A percentile compares a stretch with the other conserved stretches of the same genome.
These are phyloP conservation scores for Myxozyma geophila DNA, from an alignment of 805 yeast genomes.

Conservation along the genomic window DNA sequence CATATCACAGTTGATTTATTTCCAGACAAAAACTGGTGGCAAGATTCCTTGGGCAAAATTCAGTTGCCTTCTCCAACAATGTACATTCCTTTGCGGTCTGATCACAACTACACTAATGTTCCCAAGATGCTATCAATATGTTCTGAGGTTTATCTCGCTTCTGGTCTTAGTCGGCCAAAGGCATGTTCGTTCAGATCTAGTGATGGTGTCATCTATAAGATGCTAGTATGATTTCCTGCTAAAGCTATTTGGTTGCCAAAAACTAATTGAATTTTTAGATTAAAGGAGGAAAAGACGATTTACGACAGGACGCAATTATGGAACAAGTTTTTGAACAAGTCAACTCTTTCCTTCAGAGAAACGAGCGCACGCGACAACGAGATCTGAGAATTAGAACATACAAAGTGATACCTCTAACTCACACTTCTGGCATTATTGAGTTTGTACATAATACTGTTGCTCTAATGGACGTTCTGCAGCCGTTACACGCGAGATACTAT, in stretches of 20 bases:
- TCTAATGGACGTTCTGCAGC: conserved; percentile 66
- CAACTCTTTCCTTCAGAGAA: conserved; percentile 62
- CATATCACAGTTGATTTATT: conserved; percentile 31
- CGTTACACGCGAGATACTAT: conserved; percentile 57
- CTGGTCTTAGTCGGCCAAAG: conserved; percentile 90
- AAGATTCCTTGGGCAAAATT: conserved; percentile 50
- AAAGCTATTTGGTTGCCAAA: neutral
- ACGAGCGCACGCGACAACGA: conserved; percentile 62
- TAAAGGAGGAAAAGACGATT: conserved; percentile 88
- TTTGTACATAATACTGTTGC: conserved; percentile 81
- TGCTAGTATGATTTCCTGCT: conserved; percentile 52
- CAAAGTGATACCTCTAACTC: conserved; percentile 87
- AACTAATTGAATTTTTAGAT: conserved; percentile 17
- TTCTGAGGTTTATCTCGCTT: conserved; percentile 62
- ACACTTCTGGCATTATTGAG: conserved; percentile 84
- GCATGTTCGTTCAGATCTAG: conserved; percentile 61
- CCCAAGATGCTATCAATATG: conserved; percentile 56
- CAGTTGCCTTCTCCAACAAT: conserved; percentile 72
- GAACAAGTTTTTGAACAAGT: conserved; percentile 93
- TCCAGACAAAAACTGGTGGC: conserved; percentile 62
- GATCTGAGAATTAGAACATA: conserved; percentile 74
- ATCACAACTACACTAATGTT: conserved; percentile 52
- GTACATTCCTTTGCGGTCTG: conserved; percentile 50
- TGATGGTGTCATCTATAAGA: conserved; percentile 62
- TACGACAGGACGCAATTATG: conserved; percentile 96